These are phyloP conservation scores for Aeminium ludgeri DNA, from an alignment of 495 filamentous ascomycete genomes.

Conservation along the genomic window DNA sequence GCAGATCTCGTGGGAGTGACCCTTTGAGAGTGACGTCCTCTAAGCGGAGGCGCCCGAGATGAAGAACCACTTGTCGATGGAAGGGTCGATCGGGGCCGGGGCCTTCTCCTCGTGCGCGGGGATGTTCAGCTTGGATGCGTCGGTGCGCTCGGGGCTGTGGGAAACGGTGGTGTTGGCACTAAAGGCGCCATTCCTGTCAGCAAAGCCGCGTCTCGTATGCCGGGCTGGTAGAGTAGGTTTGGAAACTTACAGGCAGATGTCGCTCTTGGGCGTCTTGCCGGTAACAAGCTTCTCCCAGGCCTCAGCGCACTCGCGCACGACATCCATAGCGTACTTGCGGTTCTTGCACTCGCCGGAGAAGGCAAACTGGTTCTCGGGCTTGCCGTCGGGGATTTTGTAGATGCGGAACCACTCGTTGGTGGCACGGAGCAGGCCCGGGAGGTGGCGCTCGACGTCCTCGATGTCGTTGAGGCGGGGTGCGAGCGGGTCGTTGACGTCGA, in stretches of 20 bases:
- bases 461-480: constrained; percentile 95
- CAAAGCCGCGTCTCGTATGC: too few relatives aligned
- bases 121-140: constrained; percentile 47
- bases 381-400: constrained; percentile 99
- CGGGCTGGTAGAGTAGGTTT: background rate
- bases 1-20: too few relatives aligned
- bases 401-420: constrained; percentile 99
- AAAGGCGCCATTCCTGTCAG: too few relatives aligned
- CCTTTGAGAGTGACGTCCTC: too few relatives aligned
- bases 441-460: constrained; percentile 97
- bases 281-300: constrained; percentile 93
- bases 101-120: constrained; percentile 57
- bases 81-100: constrained; percentile 82
- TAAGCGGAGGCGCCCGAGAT: constrained; percentile 94
- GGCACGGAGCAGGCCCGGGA: constrained; percentile 86
- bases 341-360: constrained; percentile 99
- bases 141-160: constrained; percentile 50
- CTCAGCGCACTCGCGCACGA: constrained; percentile 87
- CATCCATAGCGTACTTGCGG: constrained; percentile 92
- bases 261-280: constrained; percentile 62
- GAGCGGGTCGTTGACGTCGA: constrained; percentile 94
- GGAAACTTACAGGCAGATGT: constrained; percentile 59
- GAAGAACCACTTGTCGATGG: constrained; percentile 99
- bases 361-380: constrained; percentile 99
- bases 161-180: constrained; percentile 65